Percentiles rank a stretch among this genome's conserved stretches.
phyloP scores from a whole-genome alignment of 257 asterid genomes.

The Penstemon newberryi region DNA sequence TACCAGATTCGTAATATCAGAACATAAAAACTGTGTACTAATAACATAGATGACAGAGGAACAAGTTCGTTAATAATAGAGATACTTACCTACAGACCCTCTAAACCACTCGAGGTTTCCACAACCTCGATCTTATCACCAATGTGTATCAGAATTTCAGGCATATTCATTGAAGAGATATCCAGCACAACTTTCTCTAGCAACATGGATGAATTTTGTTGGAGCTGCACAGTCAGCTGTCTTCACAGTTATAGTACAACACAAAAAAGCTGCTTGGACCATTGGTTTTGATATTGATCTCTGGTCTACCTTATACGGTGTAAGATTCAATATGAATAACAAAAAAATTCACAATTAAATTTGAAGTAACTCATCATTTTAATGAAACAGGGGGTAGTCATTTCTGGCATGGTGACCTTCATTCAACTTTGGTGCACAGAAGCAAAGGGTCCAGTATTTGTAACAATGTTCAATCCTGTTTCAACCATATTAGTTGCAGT shows the following conservation, averaged over 20 bases:
- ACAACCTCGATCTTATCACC: too few relatives aligned
- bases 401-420: conserved; percentile 57
- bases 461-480: conserved; percentile 74
- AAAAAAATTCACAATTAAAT: not conserved
- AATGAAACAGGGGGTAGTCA: conserved; percentile 59
- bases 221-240: conserved; percentile 85
- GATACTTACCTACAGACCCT: too few relatives aligned
- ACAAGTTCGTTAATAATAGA: too few relatives aligned
- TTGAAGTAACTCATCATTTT: conserved; percentile 1
- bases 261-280: conserved; percentile 59
- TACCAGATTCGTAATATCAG: not conserved
- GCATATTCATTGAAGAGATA: conserved; percentile 63
- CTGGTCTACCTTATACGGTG: conserved; percentile 73
- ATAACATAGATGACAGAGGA: too few relatives aligned
- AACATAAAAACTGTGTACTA: too few relatives aligned
- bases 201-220: conserved; percentile 72
- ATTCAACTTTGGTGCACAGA: conserved; percentile 72
- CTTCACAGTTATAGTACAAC: conserved; percentile 57
- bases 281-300: conserved; percentile 71
- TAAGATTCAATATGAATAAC: conserved; percentile 25
- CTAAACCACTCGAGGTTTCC: too few relatives aligned
- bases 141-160: conserved; percentile 25
- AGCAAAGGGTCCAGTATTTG: conserved; percentile 74
- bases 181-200: conserved; percentile 74
- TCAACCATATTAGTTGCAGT: conserved; percentile 56